A percentile compares a stretch with the other conserved stretches of the same genome.
Conservation (phyloP, 2,329 filamentous ascomycete genomes). For the Aspergillus jensenii region DNA sequence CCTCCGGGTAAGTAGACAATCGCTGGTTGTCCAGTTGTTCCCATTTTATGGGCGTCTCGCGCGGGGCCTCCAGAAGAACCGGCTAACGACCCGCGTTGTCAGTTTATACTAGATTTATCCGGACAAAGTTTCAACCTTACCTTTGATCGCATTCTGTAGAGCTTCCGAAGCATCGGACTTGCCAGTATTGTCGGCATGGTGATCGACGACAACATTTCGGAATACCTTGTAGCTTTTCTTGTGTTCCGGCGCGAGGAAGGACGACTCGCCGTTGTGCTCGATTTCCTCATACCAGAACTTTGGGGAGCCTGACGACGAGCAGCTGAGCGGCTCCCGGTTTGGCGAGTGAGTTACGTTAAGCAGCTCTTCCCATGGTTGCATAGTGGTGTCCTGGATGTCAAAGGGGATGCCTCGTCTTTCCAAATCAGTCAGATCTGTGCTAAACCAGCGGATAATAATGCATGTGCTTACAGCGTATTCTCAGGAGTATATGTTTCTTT, state of each 20-base stretch:
- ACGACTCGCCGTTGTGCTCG: constrained; percentile 29
- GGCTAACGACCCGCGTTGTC: constrained; percentile 8
- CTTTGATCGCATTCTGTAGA: constrained; percentile 31
- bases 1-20: constrained; percentile 32
- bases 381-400: constrained; percentile 16
- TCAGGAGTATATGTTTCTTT: constrained; percentile 8
- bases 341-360: constrained; percentile 11
- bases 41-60: constrained; percentile 26
- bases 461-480: constrained; percentile 5
- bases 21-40: constrained; percentile 31
- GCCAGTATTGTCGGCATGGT: constrained; percentile 35
- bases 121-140: constrained; percentile 9
- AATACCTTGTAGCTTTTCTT: constrained; percentile 36
- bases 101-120: neutral
- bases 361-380: constrained; percentile 18
- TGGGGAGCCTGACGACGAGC: constrained; percentile 3
- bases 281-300: constrained; percentile 32
- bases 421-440: neutral
- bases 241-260: constrained; percentile 22
- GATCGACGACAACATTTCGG: constrained; percentile 36
- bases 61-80: constrained; percentile 26
- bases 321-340: constrained; percentile 2
- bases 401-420: constrained; percentile 21
- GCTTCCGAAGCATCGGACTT: constrained; percentile 26
- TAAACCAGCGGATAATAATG: neutral